These are phyloP conservation scores for Fomitopsis pinicola DNA, from an alignment of 1,284 basidiomycete genomes.

Conservation along the genomic window DNA sequence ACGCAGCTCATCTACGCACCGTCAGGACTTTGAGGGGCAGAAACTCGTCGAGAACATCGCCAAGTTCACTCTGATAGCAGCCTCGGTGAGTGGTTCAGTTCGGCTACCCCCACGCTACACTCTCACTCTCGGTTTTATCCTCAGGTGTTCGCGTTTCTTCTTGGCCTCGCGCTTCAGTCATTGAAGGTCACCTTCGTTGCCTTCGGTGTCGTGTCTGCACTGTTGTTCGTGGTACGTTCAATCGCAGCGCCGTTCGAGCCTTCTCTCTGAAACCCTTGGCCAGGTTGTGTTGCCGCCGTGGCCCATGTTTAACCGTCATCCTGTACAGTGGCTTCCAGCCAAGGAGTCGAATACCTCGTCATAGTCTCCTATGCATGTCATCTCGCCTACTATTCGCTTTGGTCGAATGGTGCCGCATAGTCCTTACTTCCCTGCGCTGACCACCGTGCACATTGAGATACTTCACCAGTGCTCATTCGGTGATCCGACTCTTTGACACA, in stretches of 20 bases:
- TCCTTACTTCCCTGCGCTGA: no score
- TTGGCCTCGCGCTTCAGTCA: constrained; percentile 59
- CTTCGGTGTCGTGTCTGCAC: constrained; percentile 41
- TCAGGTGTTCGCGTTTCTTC: constrained; percentile 59
- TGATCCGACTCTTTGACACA: no score
- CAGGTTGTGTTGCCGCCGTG: constrained; percentile 68
- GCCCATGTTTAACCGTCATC: constrained; percentile 60
- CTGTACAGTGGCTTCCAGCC: constrained; percentile 58
- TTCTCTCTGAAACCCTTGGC: background rate
- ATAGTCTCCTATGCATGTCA: background rate
- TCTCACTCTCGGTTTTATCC: background rate
- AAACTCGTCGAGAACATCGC: constrained; percentile 51
- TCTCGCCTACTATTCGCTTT: no score
- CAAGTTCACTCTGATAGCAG: constrained; percentile 34
- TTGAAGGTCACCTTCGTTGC: constrained; percentile 54
- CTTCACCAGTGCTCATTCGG: no score
- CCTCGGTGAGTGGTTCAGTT: constrained; percentile 25
- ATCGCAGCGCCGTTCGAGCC: background rate
- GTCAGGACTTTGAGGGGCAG: constrained; percentile 74
- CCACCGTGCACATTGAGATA: no score
- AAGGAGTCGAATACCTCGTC: constrained; percentile 20
- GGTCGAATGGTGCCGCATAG: no score
- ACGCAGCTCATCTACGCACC: no score
- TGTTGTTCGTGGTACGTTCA: constrained; percentile 49
- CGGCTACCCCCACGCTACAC: background rate